Base-by-base conservation (phyloP, 768 basidiomycete species). In the Chalciporus pseudorubinellus region DNA sequence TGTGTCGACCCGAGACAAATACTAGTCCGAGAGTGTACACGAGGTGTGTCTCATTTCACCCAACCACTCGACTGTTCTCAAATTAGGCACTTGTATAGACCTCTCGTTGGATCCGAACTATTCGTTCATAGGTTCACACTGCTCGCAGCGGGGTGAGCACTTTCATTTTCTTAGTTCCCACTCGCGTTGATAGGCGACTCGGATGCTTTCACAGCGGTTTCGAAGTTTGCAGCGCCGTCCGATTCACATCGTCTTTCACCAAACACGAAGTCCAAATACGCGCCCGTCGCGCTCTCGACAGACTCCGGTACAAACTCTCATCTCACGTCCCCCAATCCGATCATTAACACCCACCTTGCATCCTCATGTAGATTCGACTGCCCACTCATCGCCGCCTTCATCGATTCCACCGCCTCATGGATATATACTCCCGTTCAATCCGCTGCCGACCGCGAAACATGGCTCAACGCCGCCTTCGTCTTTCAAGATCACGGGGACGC, bases 381-480 rank as follows among this genome's bases (percentile, higher is more conserved):
- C 21, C 57, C 57, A 3, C 48, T 59, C n/a, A 53, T 59, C 1
- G 57, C 57, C 14, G 39, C 56, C 13, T 36, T 59, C 10, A 51
- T 43, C 16, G 56, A 46, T 13, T 33, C 31, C 28, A 34, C 24
- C 22, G 18, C 33, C 6, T 40, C 49, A 3, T 59, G 58, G 58
- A 34, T 31, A 16, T 55, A 55, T 21, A 18, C 44, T 20, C 39
- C 54, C 18, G n/a, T 53, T 8, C 48, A 24, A 40, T 33, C 18
- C 14, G 10, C n/a, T 10, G 28, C 29, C 20, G 54, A 52, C 14
- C 36, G 44, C 18, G 13, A 51, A 18, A 13, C 3, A 18, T 55
- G 54, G 54, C 44, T 43, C 14, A 5, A 52, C 5, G 16, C 33
- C 18, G 51, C 54, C 14, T 55, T 55, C 28, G 44, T 26, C 19